Conservation (phyloP, 768 basidiomycete species). For the Serendipita vermifera region DNA sequence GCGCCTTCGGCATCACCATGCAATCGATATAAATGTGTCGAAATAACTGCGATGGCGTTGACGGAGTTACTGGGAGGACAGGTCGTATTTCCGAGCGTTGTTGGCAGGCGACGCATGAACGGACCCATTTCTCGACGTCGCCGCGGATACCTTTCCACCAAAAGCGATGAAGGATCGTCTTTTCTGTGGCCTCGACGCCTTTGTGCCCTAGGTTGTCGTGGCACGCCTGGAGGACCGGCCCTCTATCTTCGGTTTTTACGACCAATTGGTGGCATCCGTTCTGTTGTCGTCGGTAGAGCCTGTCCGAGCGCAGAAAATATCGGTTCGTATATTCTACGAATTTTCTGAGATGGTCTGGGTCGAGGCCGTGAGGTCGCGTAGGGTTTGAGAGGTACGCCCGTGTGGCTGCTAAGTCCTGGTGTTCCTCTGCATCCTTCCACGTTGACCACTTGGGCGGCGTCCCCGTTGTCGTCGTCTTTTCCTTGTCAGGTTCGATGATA, state of each 20-base stretch:
- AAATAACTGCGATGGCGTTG: conserved; percentile 21
- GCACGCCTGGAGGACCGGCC: conserved; percentile 17
- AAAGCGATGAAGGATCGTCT: conserved; percentile 13
- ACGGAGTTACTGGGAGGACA: conserved; percentile 16
- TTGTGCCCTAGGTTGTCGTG: conserved; percentile 24
- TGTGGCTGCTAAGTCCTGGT: background rate
- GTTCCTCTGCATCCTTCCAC: too few relatives aligned
- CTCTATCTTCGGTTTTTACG: conserved; percentile 15
- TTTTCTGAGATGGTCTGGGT: background rate
- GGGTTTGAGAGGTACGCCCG: background rate
- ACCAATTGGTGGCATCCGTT: conserved; percentile 19
- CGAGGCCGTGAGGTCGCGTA: background rate
- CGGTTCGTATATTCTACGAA: conserved; percentile 11
- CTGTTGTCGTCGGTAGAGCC: conserved; percentile 17
- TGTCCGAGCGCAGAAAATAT: conserved; percentile 17
- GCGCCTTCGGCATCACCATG: conserved; percentile 28
- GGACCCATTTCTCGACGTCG: conserved; percentile 17
- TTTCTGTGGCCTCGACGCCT: conserved; percentile 19
- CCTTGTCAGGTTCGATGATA: too few relatives aligned
- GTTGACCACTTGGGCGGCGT: too few relatives aligned
- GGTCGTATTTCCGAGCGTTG: conserved; percentile 17
- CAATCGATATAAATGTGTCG: conserved; percentile 29
- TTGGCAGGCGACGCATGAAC: conserved; percentile 31
- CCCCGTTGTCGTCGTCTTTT: too few relatives aligned
- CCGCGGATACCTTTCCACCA: conserved; percentile 21